These are phyloP conservation scores for Sphaerulina populicola DNA, from an alignment of 2,329 filamentous ascomycete genomes.

Conservation along the genomic window DNA sequence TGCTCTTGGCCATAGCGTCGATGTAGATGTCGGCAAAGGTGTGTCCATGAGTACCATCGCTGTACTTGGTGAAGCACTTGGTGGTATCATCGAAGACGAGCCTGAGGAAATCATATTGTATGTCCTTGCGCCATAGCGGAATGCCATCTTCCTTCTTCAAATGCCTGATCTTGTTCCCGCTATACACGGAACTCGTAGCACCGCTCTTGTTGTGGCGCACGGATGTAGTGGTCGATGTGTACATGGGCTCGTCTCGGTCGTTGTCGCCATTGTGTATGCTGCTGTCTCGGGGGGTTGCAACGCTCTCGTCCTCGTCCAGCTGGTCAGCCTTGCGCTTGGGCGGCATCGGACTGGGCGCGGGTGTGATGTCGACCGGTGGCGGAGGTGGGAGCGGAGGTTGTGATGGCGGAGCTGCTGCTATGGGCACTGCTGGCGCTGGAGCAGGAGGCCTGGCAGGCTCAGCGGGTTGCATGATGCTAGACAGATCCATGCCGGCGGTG, in stretches of 20 bases:
- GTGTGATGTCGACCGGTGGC: slow-evolving; percentile 1
- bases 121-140: slow-evolving; percentile 77
- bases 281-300: slow-evolving; percentile 12
- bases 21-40: slow-evolving; percentile 94
- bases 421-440: background rate
- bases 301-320: slow-evolving; percentile 17
- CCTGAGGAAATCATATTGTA: slow-evolving; percentile 78
- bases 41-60: slow-evolving; percentile 65
- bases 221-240: slow-evolving; percentile 44
- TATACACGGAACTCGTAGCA: slow-evolving; percentile 58
- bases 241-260: slow-evolving; percentile 29
- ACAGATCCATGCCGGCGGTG: slow-evolving; percentile 7
- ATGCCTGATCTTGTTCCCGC: slow-evolving; percentile 70
- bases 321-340: slow-evolving; percentile 17
- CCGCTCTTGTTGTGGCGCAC: slow-evolving; percentile 56
- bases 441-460: slow-evolving; percentile 7
- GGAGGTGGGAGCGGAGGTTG: slow-evolving; percentile 12
- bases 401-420: slow-evolving; percentile 2
- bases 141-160: slow-evolving; percentile 84
- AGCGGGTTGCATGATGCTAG: slow-evolving; percentile 4
- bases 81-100: slow-evolving; percentile 69
- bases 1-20: slow-evolving; percentile 96
- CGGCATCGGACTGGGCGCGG: slow-evolving; percentile 14
- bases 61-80: slow-evolving; percentile 82
- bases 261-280: slow-evolving; percentile 4